These are phyloP conservation scores for Takashimella tepidaria DNA, from an alignment of 1,284 basidiomycete species.

Conservation along the genomic window DNA sequence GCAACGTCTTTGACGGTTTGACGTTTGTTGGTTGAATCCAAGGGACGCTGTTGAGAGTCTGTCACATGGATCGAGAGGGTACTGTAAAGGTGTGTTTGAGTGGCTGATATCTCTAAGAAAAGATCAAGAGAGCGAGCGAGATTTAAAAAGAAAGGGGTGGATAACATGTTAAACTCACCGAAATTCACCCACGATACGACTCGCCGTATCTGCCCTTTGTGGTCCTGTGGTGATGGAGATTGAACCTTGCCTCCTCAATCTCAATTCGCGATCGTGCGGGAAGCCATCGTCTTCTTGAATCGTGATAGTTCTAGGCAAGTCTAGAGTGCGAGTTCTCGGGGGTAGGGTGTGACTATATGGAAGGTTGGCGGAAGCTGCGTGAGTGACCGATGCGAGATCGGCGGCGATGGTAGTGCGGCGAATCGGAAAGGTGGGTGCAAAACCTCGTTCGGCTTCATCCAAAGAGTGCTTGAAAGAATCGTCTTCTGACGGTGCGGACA, in stretches of 20 bases:
- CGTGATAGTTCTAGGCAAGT: conserved; percentile 19
- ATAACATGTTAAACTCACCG: conserved; percentile 19
- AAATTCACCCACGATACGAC: conserved; percentile 37
- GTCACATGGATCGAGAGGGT: conserved; percentile 44
- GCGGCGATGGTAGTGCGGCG: too few species aligned
- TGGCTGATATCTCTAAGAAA: not conserved
- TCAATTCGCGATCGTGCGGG: conserved; percentile 10
- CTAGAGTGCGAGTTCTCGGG: conserved; percentile 4
- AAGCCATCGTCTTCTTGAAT: conserved; percentile 19
- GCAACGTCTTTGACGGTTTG: conserved; percentile 31
- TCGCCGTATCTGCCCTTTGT: conserved; percentile 19
- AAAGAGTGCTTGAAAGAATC: too few species aligned
- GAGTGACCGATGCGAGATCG: too few species aligned
- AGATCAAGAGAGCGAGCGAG: not conserved
- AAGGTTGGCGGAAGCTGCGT: too few species aligned
- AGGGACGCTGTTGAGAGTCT: conserved; percentile 27
- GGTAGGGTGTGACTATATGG: too few species aligned
- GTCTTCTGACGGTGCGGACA: too few species aligned
- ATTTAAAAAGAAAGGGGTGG: not conserved
- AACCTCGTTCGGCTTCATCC: too few species aligned
- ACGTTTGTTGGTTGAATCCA: conserved; percentile 9
- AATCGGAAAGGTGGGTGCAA: too few species aligned
- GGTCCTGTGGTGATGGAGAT: conserved; percentile 17
- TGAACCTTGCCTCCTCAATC: conserved; percentile 26
- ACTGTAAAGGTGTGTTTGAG: conserved; percentile 12